phyloP scores from a whole-genome alignment of 306 rosid genomes.

The Quercus aquifolioides region DNA sequence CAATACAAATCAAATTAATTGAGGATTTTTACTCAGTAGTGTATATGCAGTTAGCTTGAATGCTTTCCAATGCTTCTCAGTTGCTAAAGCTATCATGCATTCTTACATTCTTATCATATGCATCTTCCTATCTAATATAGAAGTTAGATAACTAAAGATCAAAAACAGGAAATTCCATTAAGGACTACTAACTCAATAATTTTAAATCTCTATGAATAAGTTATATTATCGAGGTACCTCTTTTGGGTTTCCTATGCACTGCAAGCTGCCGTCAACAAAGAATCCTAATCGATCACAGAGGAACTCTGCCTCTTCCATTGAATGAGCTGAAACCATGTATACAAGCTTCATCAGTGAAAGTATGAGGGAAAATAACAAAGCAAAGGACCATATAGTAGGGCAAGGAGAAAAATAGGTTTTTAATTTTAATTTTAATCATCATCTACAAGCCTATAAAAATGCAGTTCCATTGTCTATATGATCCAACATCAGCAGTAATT shows the following conservation, averaged over 20 bases:
- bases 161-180: too few relatives aligned
- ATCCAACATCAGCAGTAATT: too few relatives aligned
- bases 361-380: not conserved
- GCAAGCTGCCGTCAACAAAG: slow-evolving; percentile 79
- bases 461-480: too few relatives aligned
- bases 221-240: slow-evolving; percentile 46
- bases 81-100: not conserved
- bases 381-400: not conserved
- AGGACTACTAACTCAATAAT: too few relatives aligned
- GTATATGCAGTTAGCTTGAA: not conserved
- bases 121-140: not conserved
- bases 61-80: not conserved
- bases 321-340: slow-evolving; percentile 68
- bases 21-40: not conserved
- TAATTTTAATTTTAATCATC: too few relatives aligned
- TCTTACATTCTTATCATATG: not conserved
- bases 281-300: slow-evolving; percentile 83
- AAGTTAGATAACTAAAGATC: not conserved
- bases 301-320: slow-evolving; percentile 95
- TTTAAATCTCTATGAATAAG: not conserved
- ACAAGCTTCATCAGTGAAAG: slow-evolving; percentile 18
- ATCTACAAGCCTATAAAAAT: too few relatives aligned
- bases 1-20: not conserved
- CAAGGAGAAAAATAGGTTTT: too few relatives aligned
- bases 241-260: slow-evolving; percentile 91